Percentiles rank a stretch among this genome's conserved stretches.
phyloP scores from a whole-genome alignment of 768 basidiomycete genomes.

The Coprinopsis strossmayeri region DNA sequence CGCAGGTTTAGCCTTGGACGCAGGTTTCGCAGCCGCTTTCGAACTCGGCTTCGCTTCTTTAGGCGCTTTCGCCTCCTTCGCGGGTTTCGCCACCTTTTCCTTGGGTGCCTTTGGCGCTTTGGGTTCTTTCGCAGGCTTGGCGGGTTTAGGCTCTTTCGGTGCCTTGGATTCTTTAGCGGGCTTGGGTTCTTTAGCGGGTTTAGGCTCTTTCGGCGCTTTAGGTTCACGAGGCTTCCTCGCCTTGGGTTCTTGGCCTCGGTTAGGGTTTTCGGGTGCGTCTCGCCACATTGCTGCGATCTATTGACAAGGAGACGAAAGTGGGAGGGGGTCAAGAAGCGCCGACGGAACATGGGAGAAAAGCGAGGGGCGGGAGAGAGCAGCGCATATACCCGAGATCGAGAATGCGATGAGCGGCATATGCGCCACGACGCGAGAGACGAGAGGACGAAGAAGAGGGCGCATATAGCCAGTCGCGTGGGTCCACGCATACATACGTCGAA shows the following conservation, averaged over 20 bases:
- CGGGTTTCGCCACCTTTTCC: neutral
- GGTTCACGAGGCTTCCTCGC: slow-evolving; percentile 2
- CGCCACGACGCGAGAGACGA: neutral
- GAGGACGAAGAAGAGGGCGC: neutral
- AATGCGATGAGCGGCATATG: too few relatives aligned
- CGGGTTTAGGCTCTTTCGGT: too few relatives aligned
- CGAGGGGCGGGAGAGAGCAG: too few relatives aligned
- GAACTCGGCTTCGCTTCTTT: neutral
- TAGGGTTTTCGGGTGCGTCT: slow-evolving; percentile 58
- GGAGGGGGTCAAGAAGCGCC: too few relatives aligned
- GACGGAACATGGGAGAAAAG: too few relatives aligned
- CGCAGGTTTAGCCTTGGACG: neutral
- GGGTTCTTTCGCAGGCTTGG: neutral
- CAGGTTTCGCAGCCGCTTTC: neutral
- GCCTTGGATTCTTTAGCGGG: neutral
- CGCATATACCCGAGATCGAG: too few relatives aligned
- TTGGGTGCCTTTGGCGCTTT: neutral
- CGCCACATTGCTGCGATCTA: slow-evolving; percentile 57
- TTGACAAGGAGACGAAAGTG: too few relatives aligned
- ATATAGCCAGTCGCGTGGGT: too few relatives aligned
- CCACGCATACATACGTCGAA: too few relatives aligned
- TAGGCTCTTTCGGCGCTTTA: slow-evolving; percentile 2
- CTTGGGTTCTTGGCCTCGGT: slow-evolving; percentile 47
- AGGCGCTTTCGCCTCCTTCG: neutral
- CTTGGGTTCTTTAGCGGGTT: neutral